Conservation (phyloP, 73 alveolate genomes). For the Paramecium caudatum region DNA sequence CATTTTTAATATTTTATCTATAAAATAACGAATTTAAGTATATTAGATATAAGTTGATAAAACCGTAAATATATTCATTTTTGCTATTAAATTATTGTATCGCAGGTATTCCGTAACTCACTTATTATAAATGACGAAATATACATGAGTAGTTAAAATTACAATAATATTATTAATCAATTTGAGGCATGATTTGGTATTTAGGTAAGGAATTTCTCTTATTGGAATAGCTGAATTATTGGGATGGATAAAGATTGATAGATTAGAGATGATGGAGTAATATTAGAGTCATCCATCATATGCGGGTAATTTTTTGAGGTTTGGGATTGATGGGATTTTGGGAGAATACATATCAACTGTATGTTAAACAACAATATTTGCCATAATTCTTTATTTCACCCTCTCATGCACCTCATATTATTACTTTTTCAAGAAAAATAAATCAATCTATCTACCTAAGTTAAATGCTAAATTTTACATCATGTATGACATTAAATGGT, state of each 20-base stretch:
- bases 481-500: slow-evolving; percentile 76
- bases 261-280: slow-evolving; percentile 4
- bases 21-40: slow-evolving; percentile 19
- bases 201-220: background rate
- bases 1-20: background rate
- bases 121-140: too few relatives aligned
- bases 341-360: slow-evolving; percentile 71
- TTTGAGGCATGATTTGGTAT: slow-evolving; percentile 34
- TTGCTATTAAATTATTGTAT: too few relatives aligned
- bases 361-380: slow-evolving; percentile 64
- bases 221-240: slow-evolving; percentile 62
- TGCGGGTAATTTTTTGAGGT: slow-evolving; percentile 55
- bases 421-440: slow-evolving; percentile 68
- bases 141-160: too few relatives aligned
- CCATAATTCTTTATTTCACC: slow-evolving; percentile 54
- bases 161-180: slow-evolving; percentile 4
- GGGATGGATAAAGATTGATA: slow-evolving; percentile 65
- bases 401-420: slow-evolving; percentile 45
- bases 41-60: background rate
- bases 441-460: slow-evolving; percentile 68
- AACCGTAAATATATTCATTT: background rate
- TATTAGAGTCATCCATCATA: slow-evolving; percentile 65
- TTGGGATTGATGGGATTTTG: slow-evolving; percentile 53
- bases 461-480: slow-evolving; percentile 74
- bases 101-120: too few relatives aligned